Percentiles rank a stretch among this genome's conserved stretches.
phyloP scores from a whole-genome alignment of 768 basidiomycete genomes.

The Chalciporus piperatus region DNA sequence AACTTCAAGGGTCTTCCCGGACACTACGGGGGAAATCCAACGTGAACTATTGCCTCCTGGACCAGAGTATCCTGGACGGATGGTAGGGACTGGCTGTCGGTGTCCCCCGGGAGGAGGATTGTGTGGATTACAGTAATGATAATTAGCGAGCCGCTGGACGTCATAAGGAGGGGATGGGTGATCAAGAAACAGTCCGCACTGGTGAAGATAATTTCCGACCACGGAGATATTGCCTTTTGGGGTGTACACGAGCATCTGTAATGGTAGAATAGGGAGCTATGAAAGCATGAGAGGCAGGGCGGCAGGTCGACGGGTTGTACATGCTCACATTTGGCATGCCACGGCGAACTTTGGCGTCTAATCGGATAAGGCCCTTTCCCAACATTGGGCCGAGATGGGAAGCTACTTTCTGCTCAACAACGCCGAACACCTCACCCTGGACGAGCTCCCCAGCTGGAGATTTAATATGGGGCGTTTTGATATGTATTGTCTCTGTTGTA shows the following conservation, averaged over 20 bases:
- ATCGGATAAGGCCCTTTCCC: conserved; percentile 75
- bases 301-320: conserved; percentile 14
- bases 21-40: conserved; percentile 56
- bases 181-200: conserved; percentile 68
- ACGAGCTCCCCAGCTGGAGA: conserved; percentile 50
- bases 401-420: conserved; percentile 85
- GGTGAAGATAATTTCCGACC: conserved; percentile 73
- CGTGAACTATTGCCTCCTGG: conserved; percentile 39
- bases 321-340: conserved; percentile 58
- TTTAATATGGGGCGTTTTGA: conserved; percentile 59
- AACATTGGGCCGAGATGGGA: conserved; percentile 79
- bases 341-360: conserved; percentile 75
- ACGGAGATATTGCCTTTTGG: conserved; percentile 89
- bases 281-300: conserved; percentile 15
- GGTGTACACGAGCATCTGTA: conserved; percentile 88
- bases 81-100: conserved; percentile 38
- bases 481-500: conserved; percentile 71
- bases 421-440: conserved; percentile 69
- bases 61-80: conserved; percentile 40
- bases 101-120: conserved; percentile 73
- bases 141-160: conserved; percentile 51
- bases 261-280: conserved; percentile 76
- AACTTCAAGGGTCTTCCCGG: conserved; percentile 82
- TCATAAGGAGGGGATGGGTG: conserved; percentile 76
- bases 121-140: conserved; percentile 88